phyloP scores from a whole-genome alignment of 2,329 filamentous ascomycete genomes.

The Paecilomyces sp. region DNA sequence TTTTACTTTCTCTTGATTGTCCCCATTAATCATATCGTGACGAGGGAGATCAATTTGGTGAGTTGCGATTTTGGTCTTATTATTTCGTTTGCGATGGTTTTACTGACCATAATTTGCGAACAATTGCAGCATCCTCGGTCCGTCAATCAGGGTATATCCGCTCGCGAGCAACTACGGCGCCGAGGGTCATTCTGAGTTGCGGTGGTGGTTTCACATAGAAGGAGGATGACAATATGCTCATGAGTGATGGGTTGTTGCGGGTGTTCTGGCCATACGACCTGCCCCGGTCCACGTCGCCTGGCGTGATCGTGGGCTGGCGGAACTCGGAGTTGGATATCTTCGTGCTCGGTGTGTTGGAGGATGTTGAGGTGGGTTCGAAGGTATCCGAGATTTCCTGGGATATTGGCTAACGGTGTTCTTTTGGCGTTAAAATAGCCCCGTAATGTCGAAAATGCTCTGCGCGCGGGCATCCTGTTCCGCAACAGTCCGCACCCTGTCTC shows the following conservation, averaged over 20 bases:
- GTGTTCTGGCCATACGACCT: slow-evolving; percentile 97
- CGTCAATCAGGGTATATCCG: slow-evolving; percentile 74
- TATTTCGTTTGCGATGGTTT: not conserved
- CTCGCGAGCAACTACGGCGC: slow-evolving; percentile 87
- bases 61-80: slow-evolving; percentile 25
- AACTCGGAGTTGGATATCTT: slow-evolving; percentile 89
- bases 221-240: slow-evolving; percentile 55
- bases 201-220: slow-evolving; percentile 12
- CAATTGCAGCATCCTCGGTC: slow-evolving; percentile 68
- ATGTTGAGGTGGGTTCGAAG: slow-evolving; percentile 66
- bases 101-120: slow-evolving; percentile 1
- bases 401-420: not conserved
- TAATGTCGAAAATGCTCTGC: slow-evolving; percentile 82
- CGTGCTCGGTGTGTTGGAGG: slow-evolving; percentile 80
- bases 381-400: not conserved
- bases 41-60: slow-evolving; percentile 73
- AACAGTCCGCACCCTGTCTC: slow-evolving; percentile 72
- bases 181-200: slow-evolving; percentile 78
- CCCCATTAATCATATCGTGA: slow-evolving; percentile 75
- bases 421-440: slow-evolving; percentile 46
- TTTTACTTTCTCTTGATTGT: slow-evolving; percentile 80
- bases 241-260: slow-evolving; percentile 81
- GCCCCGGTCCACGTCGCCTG: slow-evolving; percentile 61
- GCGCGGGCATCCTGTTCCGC: slow-evolving; percentile 73
- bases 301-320: slow-evolving; percentile 89